Percentiles rank a stretch among this genome's conserved stretches.
phyloP scores from a whole-genome alignment of 2,329 filamentous ascomycete genomes.

The Tolypocladium sp. region DNA sequence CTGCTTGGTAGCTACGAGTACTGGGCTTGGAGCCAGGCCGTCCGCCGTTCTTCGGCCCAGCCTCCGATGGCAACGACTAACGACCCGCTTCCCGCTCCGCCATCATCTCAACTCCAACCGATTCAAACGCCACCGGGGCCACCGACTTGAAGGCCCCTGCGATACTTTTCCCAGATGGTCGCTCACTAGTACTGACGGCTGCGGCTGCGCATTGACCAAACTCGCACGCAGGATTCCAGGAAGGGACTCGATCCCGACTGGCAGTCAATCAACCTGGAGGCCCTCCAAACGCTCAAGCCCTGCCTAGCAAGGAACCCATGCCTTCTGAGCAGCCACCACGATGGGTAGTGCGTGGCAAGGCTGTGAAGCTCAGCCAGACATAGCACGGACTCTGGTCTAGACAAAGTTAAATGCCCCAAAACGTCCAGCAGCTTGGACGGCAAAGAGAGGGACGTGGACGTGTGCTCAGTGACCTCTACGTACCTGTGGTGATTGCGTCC shows the following conservation, averaged over 20 bases:
- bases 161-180: too few relatives aligned
- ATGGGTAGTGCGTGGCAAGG: background rate
- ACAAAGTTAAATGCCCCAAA: background rate
- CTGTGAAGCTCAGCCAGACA: background rate
- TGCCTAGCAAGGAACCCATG: background rate
- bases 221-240: background rate
- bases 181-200: too few relatives aligned
- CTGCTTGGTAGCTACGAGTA: too few relatives aligned
- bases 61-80: background rate
- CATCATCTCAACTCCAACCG: background rate
- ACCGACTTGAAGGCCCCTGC: too few relatives aligned
- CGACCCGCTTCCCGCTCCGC: background rate
- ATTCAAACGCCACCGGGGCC: background rate
- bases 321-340: background rate
- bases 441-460: background rate
- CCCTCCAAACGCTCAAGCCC: background rate
- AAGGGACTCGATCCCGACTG: background rate
- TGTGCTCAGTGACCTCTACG: background rate
- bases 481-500: background rate
- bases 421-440: background rate
- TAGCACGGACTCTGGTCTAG: background rate
- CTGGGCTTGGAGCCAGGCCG: too few relatives aligned
- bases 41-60: background rate
- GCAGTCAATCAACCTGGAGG: background rate
- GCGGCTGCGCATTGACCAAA: background rate